Conservation (phyloP, 140 eudicot genomes). For the Erigeron philadelphicus region DNA sequence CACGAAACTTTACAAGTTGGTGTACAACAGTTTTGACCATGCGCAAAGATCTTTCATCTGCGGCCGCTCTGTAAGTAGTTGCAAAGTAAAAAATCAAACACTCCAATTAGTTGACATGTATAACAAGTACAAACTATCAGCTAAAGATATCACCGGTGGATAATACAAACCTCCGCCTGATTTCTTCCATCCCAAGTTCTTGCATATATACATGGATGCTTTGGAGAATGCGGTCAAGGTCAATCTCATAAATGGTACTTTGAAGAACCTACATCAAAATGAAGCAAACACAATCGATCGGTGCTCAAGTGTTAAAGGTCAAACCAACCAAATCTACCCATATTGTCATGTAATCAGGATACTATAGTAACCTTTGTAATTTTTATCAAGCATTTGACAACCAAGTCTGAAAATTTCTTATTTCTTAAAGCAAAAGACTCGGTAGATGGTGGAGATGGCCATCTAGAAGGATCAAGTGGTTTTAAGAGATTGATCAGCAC, state of each 20-base stretch:
- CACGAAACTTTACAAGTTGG: constrained; percentile 96
- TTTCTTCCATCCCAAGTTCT: constrained; percentile 99
- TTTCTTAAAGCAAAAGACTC: constrained; percentile 70
- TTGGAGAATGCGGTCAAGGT: constrained; percentile 91
- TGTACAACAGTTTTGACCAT: constrained; percentile 99
- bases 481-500: constrained; percentile 77
- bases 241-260: constrained; percentile 81
- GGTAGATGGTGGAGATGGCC: constrained; percentile 78
- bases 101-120: background rate
- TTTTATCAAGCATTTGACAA: constrained; percentile 87
- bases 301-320: background rate
- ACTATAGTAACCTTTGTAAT: constrained; percentile 62
- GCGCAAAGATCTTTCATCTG: constrained; percentile 96
- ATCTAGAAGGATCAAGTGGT: constrained; percentile 81
- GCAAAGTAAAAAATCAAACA: constrained; percentile 13
- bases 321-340: background rate
- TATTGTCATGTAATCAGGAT: background rate
- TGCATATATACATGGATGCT: constrained; percentile 94
- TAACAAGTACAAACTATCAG: background rate
- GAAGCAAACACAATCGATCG: constrained; percentile 1
- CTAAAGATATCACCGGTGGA: background rate
- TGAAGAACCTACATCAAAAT: constrained; percentile 70
- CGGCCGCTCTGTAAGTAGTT: constrained; percentile 69
- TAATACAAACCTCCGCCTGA: constrained; percentile 68
- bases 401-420: constrained; percentile 81